These are phyloP conservation scores for Athelia sp. DNA, from an alignment of 1,284 basidiomycete genomes.

Conservation along the genomic window DNA sequence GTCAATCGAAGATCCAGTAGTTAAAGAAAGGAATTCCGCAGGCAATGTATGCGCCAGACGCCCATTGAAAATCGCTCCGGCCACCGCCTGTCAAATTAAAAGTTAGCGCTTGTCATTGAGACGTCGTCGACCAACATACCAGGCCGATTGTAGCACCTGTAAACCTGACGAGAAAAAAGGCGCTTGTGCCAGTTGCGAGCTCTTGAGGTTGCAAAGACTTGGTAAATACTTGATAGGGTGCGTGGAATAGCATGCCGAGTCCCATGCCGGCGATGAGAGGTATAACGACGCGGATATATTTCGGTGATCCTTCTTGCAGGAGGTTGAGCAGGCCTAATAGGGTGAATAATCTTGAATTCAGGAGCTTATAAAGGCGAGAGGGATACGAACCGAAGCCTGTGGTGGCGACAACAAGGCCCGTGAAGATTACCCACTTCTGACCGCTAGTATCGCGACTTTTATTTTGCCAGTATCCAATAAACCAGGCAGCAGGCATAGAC, in stretches of 20 bases:
- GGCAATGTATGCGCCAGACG: slow-evolving; percentile 46
- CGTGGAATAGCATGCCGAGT: slow-evolving; percentile 76
- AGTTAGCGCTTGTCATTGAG: too few species aligned
- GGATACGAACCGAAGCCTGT: slow-evolving; percentile 63
- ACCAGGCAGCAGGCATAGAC: slow-evolving; percentile 76
- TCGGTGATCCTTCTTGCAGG: slow-evolving; percentile 46
- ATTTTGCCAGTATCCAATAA: slow-evolving; percentile 60
- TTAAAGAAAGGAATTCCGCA: slow-evolving; percentile 32
- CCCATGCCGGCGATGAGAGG: slow-evolving; percentile 72
- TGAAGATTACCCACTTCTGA: slow-evolving; percentile 57
- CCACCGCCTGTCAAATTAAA: slow-evolving; percentile 41
- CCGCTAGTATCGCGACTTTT: slow-evolving; percentile 51
- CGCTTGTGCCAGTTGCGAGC: slow-evolving; percentile 73
- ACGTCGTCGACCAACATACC: slow-evolving; percentile 40
- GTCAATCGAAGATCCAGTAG: slow-evolving; percentile 44
- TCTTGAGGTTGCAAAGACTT: slow-evolving; percentile 56
- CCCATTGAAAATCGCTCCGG: slow-evolving; percentile 69
- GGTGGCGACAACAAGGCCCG: slow-evolving; percentile 58
- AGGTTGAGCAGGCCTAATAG: slow-evolving; percentile 68
- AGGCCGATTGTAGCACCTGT: slow-evolving; percentile 77
- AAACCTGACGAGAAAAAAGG: slow-evolving; percentile 79
- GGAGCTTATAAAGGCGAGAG: slow-evolving; percentile 11
- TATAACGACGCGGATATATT: slow-evolving; percentile 42
- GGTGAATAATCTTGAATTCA: slow-evolving; percentile 8
- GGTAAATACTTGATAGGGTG: slow-evolving; percentile 74